Evolutionary conservation across 106 monocot species (phyloP).

Genomic region (Dendrobium nobile): DNA sequence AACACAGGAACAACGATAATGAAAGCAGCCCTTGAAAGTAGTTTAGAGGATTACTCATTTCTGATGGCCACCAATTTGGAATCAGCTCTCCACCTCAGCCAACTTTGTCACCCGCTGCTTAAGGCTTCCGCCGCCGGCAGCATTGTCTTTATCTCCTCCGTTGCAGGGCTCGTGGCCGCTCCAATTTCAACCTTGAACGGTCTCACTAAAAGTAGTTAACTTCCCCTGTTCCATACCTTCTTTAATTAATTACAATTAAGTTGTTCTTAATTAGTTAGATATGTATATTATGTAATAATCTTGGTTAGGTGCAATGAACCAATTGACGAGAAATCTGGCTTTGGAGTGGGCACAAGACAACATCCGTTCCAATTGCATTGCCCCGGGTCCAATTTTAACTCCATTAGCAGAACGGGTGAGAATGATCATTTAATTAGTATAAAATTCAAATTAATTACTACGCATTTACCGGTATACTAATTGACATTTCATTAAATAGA

Average conservation of each 20-base stretch:
- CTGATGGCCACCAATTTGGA: conserved; percentile 23
- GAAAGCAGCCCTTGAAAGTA: neutral
- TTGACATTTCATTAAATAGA: too few relatives aligned
- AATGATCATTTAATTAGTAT: neutral
- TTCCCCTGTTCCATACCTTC: too few relatives aligned
- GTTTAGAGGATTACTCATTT: neutral
- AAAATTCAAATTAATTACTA: too few relatives aligned
- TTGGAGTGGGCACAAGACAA: conserved; percentile 34
- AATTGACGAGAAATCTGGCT: conserved; percentile 29
- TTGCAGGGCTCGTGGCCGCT: neutral
- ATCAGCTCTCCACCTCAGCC: conserved; percentile 16
- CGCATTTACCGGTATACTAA: too few relatives aligned
- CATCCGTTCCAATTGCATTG: conserved; percentile 31
- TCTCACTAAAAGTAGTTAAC: conserved; percentile 10
- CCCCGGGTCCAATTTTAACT: conserved; percentile 22
- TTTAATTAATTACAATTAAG: neutral
- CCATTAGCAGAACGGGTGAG: neutral
- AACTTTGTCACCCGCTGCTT: conserved; percentile 17
- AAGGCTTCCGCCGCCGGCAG: conserved; percentile 18
- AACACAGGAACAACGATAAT: neutral
- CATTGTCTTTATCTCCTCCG: conserved; percentile 21
- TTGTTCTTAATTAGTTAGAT: too few relatives aligned
- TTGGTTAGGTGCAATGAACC: conserved; percentile 33
- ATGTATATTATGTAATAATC: too few relatives aligned
- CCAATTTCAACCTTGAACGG: neutral